Percentiles rank a stretch among this genome's conserved stretches.
Conservation (phyloP, 805 yeast genomes). For the Metschnikowia dekortorum region DNA sequence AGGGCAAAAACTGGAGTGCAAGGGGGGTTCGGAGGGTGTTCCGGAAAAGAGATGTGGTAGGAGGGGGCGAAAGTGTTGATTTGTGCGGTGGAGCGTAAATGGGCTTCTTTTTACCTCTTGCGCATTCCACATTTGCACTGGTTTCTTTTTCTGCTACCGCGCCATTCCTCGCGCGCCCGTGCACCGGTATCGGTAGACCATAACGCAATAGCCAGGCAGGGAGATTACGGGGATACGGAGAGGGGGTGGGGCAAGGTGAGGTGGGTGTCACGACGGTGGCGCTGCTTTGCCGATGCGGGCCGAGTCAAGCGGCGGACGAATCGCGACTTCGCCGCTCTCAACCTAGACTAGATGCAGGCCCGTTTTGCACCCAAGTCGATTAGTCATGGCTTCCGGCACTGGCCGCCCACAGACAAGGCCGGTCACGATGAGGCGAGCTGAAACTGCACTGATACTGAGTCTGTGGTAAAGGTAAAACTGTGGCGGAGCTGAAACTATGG, state of each 20-base stretch:
- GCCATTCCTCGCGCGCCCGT: not conserved
- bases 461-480: too few relatives aligned
- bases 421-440: too few relatives aligned
- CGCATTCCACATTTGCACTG: slow-evolving; percentile 2
- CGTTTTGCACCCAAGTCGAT: not conserved
- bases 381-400: too few relatives aligned
- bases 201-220: too few relatives aligned
- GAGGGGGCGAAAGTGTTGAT: slow-evolving; percentile 6
- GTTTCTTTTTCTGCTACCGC: slow-evolving; percentile 2
- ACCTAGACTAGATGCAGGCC: not conserved
- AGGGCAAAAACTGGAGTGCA: not conserved
- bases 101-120: slow-evolving; percentile 3
- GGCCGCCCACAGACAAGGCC: too few relatives aligned
- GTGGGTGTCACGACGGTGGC: too few relatives aligned
- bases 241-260: not conserved
- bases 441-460: too few relatives aligned
- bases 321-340: not conserved
- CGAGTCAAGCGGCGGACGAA: not conserved
- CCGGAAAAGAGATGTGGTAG: not conserved
- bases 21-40: not conserved
- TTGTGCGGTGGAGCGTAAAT: slow-evolving; percentile 4
- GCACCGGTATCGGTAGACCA: not conserved
- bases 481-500: too few relatives aligned
- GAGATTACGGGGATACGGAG: too few relatives aligned
- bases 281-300: too few relatives aligned